Percentiles rank a stretch among this genome's conserved stretches.
Evolutionary conservation across 768 basidiomycete genomes (phyloP).

Genomic region (Trametes cubensis): DNA sequence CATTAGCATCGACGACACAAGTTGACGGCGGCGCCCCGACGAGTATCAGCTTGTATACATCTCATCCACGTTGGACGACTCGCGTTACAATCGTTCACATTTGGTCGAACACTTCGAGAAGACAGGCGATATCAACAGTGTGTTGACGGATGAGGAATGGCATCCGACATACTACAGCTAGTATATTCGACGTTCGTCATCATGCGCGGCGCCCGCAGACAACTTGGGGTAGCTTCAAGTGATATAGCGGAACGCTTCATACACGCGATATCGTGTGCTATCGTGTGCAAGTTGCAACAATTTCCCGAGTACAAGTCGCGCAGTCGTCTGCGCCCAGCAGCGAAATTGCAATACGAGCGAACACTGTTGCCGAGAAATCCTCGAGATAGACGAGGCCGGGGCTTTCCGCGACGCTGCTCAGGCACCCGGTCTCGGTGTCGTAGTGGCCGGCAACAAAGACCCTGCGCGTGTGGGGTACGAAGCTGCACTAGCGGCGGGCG

Average conservation of each 20-base stretch:
- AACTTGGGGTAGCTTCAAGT: not conserved
- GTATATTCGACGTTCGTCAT: too few species aligned
- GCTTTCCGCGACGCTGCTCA: not conserved
- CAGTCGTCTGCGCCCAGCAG: not conserved
- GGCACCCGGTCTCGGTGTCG: slow-evolving; percentile 42
- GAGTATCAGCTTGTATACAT: too few species aligned
- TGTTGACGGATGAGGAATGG: too few species aligned
- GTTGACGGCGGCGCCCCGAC: too few species aligned
- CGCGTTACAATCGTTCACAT: too few species aligned
- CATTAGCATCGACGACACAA: too few species aligned
- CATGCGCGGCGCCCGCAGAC: too few species aligned
- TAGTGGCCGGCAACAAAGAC: slow-evolving; percentile 68
- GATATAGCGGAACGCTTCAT: not conserved
- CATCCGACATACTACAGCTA: too few species aligned
- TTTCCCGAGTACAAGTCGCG: not conserved
- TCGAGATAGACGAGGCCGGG: slow-evolving; percentile 43
- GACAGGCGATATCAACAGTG: too few species aligned
- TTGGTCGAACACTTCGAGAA: too few species aligned
- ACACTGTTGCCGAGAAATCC: slow-evolving; percentile 34
- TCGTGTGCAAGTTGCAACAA: not conserved
- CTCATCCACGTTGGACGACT: too few species aligned
- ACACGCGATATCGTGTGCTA: not conserved
- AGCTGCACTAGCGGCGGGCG: slow-evolving; percentile 58
- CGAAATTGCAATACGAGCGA: slow-evolving; percentile 23
- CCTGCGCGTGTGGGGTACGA: slow-evolving; percentile 4